Conservation (phyloP, 768 basidiomycete genomes). For the Suillus luteus region DNA sequence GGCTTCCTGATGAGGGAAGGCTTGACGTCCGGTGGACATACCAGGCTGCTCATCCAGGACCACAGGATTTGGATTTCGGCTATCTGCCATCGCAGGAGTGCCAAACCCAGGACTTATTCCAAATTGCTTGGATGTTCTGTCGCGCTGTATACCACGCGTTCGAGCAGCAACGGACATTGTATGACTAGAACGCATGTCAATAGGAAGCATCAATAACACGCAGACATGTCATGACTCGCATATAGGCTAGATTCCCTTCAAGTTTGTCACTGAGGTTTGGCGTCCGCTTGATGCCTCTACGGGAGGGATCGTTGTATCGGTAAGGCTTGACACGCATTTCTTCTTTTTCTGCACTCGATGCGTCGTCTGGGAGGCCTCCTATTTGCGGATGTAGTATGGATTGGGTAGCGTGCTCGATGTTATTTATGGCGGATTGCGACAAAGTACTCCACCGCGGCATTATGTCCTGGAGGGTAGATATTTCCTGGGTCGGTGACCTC, state of each 20-base stretch:
- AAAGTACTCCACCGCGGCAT: conserved; percentile 18
- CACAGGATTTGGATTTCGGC: not conserved
- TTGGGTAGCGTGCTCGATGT: too few species aligned
- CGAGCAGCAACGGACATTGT: conserved; percentile 21
- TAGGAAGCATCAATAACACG: not conserved
- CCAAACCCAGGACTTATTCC: conserved; percentile 18
- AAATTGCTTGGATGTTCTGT: conserved; percentile 20
- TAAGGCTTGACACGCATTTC: too few species aligned
- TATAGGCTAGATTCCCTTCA: conserved; percentile 27
- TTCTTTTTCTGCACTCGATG: too few species aligned
- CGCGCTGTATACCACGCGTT: conserved; percentile 22
- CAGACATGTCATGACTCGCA: conserved; percentile 31
- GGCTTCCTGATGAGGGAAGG: too few species aligned
- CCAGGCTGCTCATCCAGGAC: conserved; percentile 16
- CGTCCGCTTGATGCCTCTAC: conserved; percentile 12
- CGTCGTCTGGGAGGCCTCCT: too few species aligned
- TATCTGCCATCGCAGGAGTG: conserved; percentile 17
- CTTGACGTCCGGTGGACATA: conserved; percentile 9
- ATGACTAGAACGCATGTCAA: conserved; percentile 23
- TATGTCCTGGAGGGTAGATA: conserved; percentile 23
- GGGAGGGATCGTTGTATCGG: too few species aligned
- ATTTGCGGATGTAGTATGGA: too few species aligned
- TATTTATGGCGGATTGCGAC: too few species aligned
- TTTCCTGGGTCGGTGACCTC: conserved; percentile 18
- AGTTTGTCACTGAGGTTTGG: conserved; percentile 10